Evolutionary conservation across 441 rosid species (phyloP), one percentile per base, ranked within the genome.

Genomic region (Populus hybrid): DNA sequence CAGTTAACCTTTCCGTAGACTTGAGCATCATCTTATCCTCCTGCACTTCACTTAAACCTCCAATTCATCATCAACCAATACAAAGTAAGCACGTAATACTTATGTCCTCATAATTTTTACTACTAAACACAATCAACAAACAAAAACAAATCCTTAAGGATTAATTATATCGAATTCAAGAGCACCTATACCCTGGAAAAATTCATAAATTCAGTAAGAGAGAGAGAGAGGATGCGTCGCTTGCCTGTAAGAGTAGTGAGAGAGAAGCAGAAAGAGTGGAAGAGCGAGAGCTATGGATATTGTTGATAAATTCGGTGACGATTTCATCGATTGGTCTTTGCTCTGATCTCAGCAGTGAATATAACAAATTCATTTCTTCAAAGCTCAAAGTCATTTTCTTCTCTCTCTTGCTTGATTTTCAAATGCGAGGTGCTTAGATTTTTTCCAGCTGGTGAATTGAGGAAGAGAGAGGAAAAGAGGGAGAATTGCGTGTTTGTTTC

Each of bases 1-100:
- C 93, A 76, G 89, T 86, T 66, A 95, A 76, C 42, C 97, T 97
- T 81, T 92, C 97, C 3, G 90, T 77, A 69, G 89, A 75, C 69
- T 75, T 77, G 72, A 95, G 89, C 70, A 83, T 73, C 81, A 73
- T 77, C 46, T 69, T 87, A 68, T 92, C 97, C 98, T 92, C 97
- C 99, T 94, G 97, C 84, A 67, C 76, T 50, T 57, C 74, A 61
- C 32, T 68, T 66, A 81, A 70, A 78, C 30, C 70, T 36, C 40
- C 81, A 65, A 63, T 28, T 40, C 12, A 72, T 84, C 65, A 87
- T 80, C 70, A 73, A 40, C 70, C 68, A 74, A 67, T 71, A 61
- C 65, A 61, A 21, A 3, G 26, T 42, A 42, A 11, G 18, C 54
- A 42, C 6, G 54, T 42, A 42, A 42, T 11, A 38, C 46, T 42